These are phyloP conservation scores for Aurifilum marmelostoma DNA, from an alignment of 2,329 filamentous ascomycete species.

Conservation along the genomic window DNA sequence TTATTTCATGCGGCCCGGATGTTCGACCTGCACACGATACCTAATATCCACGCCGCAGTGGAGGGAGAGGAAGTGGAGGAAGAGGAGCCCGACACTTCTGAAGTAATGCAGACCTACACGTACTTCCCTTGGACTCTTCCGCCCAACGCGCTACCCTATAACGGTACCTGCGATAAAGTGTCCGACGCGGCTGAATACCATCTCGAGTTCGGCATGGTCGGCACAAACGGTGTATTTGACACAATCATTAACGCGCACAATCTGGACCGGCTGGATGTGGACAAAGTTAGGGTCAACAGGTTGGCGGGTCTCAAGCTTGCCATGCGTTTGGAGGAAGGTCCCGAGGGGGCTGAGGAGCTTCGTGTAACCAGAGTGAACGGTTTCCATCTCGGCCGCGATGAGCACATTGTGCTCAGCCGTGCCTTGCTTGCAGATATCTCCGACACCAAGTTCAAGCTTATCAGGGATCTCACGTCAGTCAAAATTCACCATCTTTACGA, in stretches of 20 bases:
- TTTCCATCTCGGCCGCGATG: slow-evolving; percentile 81
- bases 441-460: slow-evolving; percentile 82
- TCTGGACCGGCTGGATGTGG: slow-evolving; percentile 48
- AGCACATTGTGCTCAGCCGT: slow-evolving; percentile 79
- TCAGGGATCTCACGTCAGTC: slow-evolving; percentile 63
- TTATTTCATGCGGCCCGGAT: slow-evolving; percentile 88
- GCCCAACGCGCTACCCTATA: slow-evolving; percentile 68
- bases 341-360: slow-evolving; percentile 53
- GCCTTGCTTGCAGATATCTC: slow-evolving; percentile 75
- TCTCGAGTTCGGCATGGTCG: slow-evolving; percentile 62
- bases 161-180: slow-evolving; percentile 78
- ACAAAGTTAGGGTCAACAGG: slow-evolving; percentile 53
- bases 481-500: slow-evolving; percentile 51
- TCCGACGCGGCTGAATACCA: slow-evolving; percentile 70
- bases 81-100: slow-evolving; percentile 35
- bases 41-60: slow-evolving; percentile 59
- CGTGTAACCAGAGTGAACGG: slow-evolving; percentile 81
- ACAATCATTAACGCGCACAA: slow-evolving; percentile 52
- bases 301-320: slow-evolving; percentile 65
- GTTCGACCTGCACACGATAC: slow-evolving; percentile 78
- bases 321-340: slow-evolving; percentile 65
- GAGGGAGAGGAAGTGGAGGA: slow-evolving; percentile 46
- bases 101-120: slow-evolving; percentile 74
- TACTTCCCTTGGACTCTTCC: slow-evolving; percentile 95
- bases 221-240: slow-evolving; percentile 50